phyloP scores from a whole-genome alignment of 1,284 basidiomycete species.

The Lignosus rhinocerotis region DNA sequence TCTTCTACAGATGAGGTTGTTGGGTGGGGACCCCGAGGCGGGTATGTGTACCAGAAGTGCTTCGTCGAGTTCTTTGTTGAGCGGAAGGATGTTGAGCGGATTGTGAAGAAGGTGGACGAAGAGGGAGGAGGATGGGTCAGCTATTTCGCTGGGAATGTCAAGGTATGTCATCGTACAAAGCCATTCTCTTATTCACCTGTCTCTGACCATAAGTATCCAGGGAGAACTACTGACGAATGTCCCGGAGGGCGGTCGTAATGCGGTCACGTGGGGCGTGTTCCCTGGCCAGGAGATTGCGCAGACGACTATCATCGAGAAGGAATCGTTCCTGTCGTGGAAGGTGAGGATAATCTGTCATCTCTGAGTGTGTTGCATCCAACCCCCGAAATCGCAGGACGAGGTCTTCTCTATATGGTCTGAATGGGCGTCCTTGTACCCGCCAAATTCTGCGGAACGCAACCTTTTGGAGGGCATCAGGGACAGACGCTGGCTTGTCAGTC shows the following conservation, averaged over 20 bases:
- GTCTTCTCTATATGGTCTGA: conserved; percentile 96
- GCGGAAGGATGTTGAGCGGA: conserved; percentile 58
- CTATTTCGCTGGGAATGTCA: conserved; percentile 83
- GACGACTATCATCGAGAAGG: conserved; percentile 94
- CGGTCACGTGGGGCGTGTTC: conserved; percentile 99
- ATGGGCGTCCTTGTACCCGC: conserved; percentile 89
- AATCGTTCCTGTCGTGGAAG: conserved; percentile 94
- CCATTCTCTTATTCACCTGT: conserved; percentile 43
- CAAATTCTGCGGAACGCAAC: conserved; percentile 69
- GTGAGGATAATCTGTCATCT: conserved; percentile 36
- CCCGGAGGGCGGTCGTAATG: conserved; percentile 80
- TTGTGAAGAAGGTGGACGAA: conserved; percentile 60
- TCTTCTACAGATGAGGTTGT: conserved; percentile 75
- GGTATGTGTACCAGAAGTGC: conserved; percentile 96
- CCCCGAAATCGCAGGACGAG: conserved; percentile 68
- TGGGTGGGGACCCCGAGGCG: conserved; percentile 91
- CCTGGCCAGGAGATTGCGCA: conserved; percentile 95
- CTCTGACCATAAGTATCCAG: conserved; percentile 37
- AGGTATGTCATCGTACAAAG: conserved; percentile 46
- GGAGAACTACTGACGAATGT: conserved; percentile 87
- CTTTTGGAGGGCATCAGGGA: conserved; percentile 74
- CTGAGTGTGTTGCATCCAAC: background rate
- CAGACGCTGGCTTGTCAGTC: conserved; percentile 87
- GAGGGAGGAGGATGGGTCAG: conserved; percentile 70
- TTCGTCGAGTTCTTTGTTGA: conserved; percentile 97